Conservation (phyloP, 1,284 basidiomycete genomes). For the Athelia psychrophila region DNA sequence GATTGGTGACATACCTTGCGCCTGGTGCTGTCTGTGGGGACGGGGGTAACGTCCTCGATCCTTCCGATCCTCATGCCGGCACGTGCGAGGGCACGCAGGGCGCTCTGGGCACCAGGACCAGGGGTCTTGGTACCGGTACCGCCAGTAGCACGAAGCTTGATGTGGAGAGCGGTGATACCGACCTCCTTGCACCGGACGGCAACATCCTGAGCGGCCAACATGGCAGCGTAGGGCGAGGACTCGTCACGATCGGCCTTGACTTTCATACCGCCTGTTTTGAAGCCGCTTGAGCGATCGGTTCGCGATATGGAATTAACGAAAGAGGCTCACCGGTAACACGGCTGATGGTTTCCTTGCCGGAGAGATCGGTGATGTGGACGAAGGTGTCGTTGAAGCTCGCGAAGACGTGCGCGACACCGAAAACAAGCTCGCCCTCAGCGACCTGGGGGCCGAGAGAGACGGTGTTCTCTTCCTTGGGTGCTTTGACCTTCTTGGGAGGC, state of each 20-base stretch:
- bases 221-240: slow-evolving; percentile 98
- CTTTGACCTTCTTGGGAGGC: slow-evolving; percentile 81
- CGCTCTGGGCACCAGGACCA: slow-evolving; percentile 97
- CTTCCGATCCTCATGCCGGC: slow-evolving; percentile 98
- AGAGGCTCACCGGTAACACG: slow-evolving; percentile 87
- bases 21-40: slow-evolving; percentile 96
- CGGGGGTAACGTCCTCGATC: slow-evolving; percentile 96
- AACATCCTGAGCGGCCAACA: slow-evolving; percentile 98
- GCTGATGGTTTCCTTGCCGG: slow-evolving; percentile 98
- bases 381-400: slow-evolving; percentile 99
- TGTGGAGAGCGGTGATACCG: slow-evolving; percentile 96
- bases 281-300: slow-evolving; percentile 3
- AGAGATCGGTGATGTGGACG: slow-evolving; percentile 98
- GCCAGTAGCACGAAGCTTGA: slow-evolving; percentile 98
- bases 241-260: slow-evolving; percentile 99
- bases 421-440: slow-evolving; percentile 92
- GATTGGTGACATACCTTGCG: slow-evolving; percentile 68
- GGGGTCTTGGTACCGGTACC: slow-evolving; percentile 99
- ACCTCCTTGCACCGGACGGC: slow-evolving; percentile 97
- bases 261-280: slow-evolving; percentile 90
- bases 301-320: not conserved
- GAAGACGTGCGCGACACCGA: slow-evolving; percentile 96
- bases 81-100: slow-evolving; percentile 97
- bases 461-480: slow-evolving; percentile 74
- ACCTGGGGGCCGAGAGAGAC: slow-evolving; percentile 93